Evolutionary conservation across 305 asterid species (phyloP).

Genomic region (Fraxinus paxiana): DNA sequence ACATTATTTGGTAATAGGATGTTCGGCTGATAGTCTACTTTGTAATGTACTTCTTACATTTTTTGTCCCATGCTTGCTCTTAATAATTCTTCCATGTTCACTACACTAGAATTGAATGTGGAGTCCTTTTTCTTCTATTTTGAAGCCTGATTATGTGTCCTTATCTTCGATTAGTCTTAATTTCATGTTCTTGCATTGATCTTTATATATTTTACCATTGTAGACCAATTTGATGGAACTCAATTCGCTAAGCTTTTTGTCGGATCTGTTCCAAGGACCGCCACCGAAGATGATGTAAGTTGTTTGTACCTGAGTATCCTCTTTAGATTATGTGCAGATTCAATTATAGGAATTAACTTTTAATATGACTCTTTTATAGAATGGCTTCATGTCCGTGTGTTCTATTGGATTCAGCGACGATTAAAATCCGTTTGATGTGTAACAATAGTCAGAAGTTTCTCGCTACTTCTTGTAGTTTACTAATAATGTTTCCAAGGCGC

Average conservation of each 20-base stretch:
- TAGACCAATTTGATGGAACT: conserved; percentile 63
- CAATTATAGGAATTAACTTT: background rate
- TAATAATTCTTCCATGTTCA: conserved; percentile 4
- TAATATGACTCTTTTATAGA: background rate
- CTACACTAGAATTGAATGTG: background rate
- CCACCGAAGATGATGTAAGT: conserved; percentile 84
- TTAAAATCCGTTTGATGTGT: background rate
- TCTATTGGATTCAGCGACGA: background rate
- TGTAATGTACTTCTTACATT: background rate
- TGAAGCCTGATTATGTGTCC: background rate
- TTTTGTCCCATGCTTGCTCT: background rate
- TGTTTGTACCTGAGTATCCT: conserved; percentile 2
- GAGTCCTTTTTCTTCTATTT: background rate
- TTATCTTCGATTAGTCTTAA: background rate
- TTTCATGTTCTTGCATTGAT: conserved; percentile 2
- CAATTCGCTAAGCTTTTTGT: conserved; percentile 81
- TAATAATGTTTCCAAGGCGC: conserved; percentile 1
- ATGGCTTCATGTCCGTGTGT: background rate
- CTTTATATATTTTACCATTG: conserved; percentile 2
- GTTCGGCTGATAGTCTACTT: background rate
- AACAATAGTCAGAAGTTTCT: background rate
- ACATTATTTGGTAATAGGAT: conserved; percentile 6
- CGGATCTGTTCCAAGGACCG: conserved; percentile 91
- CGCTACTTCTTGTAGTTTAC: background rate
- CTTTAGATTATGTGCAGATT: conserved; percentile 8